These are phyloP conservation scores for Esteya vermicola DNA, from an alignment of 2,329 filamentous ascomycete species.

Conservation along the genomic window DNA sequence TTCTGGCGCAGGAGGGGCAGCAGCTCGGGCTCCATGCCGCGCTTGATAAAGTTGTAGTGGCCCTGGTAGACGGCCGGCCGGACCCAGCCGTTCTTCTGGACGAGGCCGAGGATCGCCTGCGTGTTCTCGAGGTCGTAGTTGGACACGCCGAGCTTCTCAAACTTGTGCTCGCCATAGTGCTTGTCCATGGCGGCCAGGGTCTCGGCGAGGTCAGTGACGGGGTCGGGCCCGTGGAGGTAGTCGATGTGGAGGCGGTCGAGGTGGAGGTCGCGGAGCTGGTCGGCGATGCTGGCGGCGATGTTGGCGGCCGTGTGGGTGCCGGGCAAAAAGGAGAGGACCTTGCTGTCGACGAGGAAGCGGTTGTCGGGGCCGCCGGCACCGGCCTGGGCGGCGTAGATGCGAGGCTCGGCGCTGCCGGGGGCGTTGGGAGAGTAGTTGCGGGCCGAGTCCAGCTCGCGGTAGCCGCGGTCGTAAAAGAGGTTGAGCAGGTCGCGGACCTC, in stretches of 20 bases:
- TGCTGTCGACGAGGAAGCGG: constrained; percentile 21
- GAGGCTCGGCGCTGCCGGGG: constrained; percentile 16
- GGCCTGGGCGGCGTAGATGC: constrained; percentile 15
- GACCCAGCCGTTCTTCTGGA: constrained; percentile 22
- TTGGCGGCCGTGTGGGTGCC: constrained; percentile 16
- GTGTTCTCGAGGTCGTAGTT: constrained; percentile 26
- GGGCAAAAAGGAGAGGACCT: constrained; percentile 14
- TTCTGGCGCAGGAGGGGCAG: constrained; percentile 27
- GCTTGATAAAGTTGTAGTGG: constrained; percentile 23
- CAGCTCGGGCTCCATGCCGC: constrained; percentile 22
- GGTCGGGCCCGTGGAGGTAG: constrained; percentile 17
- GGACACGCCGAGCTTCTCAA: constrained; percentile 26
- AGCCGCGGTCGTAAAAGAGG: constrained; percentile 14
- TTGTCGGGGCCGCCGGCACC: no score
- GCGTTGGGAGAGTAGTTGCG: constrained; percentile 17
- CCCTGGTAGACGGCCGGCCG: constrained; percentile 29
- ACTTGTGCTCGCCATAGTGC: constrained; percentile 36
- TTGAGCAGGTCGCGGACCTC: constrained; percentile 14
- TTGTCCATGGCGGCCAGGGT: constrained; percentile 7
- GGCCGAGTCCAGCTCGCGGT: constrained; percentile 17
- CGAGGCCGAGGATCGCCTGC: constrained; percentile 15
- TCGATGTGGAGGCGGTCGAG: not conserved
- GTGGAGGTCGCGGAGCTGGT: not conserved
- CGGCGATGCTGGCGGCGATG: constrained; percentile 16
- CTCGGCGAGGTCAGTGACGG: constrained; percentile 40